These are phyloP conservation scores for Bolboschoenus planiculmis DNA, from an alignment of 176 grass and related monocot genomes.

Conservation along the genomic window DNA sequence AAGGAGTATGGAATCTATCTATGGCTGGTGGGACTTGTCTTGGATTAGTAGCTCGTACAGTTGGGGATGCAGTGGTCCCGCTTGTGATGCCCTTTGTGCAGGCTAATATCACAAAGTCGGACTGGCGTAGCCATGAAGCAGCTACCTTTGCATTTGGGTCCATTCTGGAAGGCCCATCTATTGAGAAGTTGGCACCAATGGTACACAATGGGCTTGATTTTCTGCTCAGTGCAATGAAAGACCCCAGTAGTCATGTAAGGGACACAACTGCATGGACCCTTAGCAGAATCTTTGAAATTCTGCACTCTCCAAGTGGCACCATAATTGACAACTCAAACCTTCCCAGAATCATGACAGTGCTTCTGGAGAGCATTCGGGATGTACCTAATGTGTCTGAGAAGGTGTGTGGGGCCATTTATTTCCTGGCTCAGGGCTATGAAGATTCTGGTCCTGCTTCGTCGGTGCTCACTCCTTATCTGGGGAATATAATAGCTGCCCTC, in stretches of 20 bases:
- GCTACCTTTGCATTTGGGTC: conserved; percentile 54
- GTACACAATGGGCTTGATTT: conserved; percentile 44
- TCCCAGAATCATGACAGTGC: conserved; percentile 26
- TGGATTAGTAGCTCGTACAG: conserved; percentile 38
- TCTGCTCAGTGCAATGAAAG: conserved; percentile 50
- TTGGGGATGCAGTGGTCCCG: conserved; percentile 37
- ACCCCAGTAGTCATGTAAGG: conserved; percentile 47
- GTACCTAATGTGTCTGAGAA: conserved; percentile 47
- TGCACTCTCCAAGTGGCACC: conserved; percentile 33
- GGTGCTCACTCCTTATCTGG: conserved; percentile 41
- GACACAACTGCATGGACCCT: conserved; percentile 55
- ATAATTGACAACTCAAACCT: conserved; percentile 39
- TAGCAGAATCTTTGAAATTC: conserved; percentile 42
- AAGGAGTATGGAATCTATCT: conserved; percentile 41
- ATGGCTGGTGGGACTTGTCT: conserved; percentile 58
- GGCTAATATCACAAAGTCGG: conserved; percentile 41
- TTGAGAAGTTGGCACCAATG: conserved; percentile 37
- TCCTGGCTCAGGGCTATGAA: conserved; percentile 43
- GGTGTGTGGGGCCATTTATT: conserved; percentile 50
- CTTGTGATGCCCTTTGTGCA: conserved; percentile 61
- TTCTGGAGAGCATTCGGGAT: conserved; percentile 43
- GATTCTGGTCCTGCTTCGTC: conserved; percentile 36
- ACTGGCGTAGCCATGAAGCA: conserved; percentile 48
- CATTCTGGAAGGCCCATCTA: conserved; percentile 46
- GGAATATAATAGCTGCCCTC: conserved; percentile 37